Base-by-base conservation (phyloP, 768 basidiomycete species). In the Rhodotorula taiwanensis region DNA sequence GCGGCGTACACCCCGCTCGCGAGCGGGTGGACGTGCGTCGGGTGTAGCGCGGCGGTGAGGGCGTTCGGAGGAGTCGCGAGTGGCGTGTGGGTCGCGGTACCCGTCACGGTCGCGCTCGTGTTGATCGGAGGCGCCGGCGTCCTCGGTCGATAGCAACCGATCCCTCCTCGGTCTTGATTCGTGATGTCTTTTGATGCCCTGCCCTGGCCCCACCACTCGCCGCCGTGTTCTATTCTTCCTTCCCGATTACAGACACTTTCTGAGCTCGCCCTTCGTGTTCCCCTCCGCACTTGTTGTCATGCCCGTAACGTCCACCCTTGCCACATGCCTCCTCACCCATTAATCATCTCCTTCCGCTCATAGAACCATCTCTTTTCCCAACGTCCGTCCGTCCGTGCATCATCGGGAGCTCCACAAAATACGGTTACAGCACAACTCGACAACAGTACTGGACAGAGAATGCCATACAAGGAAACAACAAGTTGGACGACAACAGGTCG, bases 1-100 rank as follows among this genome's bases (percentile, higher is more conserved):
- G 64, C 64, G 28, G 36, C 51, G 2, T 70, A 70, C 55, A 66
- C 64, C 2, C 49, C 61, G 0, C 28, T 70, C 1, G 44, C 61
- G 2, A 3, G 33, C 10, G 69, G 73, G 1, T 66, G 75, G 42
- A 72, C 73, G 4, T 59, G 75, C 52, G 74, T 72, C 15, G 74
- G 75, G 10, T 76, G 66, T 39, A 70, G 61, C 5, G 61, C 55
- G 18, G 60, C 59, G 20, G 51, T 42, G 48, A 55, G 54, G 28
- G 45, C 41, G 1, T 20, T 71, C 6, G 28, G 55, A 20, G 47
- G 39, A 5, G 28, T 71, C 4, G 33, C 55, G 1, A 55, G 58
- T 25, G 58, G 58, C 5, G 60, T 69, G 21, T 50, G 69, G 33
- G 58, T 62, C 47, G 65, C 70, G 10, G 41, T 66, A 1, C 58